Conservation (phyloP, 1,139 yeast species). For the Suhomyces ambrosiae region DNA sequence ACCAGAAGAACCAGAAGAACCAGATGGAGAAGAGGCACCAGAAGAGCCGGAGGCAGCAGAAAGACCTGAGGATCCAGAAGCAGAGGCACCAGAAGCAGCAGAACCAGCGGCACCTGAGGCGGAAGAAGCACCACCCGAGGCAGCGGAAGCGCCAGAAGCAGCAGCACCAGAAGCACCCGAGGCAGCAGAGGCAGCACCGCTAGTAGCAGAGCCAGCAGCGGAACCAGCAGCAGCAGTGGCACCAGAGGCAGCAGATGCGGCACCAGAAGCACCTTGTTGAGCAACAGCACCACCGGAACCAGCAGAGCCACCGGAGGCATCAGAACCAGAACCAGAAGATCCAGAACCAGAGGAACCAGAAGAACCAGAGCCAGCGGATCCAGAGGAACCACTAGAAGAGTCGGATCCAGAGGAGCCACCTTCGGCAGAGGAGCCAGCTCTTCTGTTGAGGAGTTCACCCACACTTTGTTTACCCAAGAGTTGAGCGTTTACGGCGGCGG, state of each 20-base stretch:
- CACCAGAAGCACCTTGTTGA: constrained; percentile 8
- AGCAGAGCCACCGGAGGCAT: constrained; percentile 11
- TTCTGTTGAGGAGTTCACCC: constrained; percentile 6
- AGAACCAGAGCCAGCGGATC: constrained; percentile 11
- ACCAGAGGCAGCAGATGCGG: constrained; percentile 31
- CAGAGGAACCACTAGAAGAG: constrained; percentile 6
- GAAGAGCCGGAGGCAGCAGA: constrained; percentile 44
- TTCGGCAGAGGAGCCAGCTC: constrained; percentile 28
- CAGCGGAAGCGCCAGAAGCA: constrained; percentile 40
- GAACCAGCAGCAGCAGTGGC: constrained; percentile 14
- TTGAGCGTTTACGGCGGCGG: constrained; percentile 18
- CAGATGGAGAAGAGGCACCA: constrained; percentile 30
- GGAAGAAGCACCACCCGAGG: constrained; percentile 44
- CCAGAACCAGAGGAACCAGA: constrained; percentile 11
- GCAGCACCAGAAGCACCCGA: constrained; percentile 44
- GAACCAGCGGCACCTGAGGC: constrained; percentile 47
- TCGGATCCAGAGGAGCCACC: constrained; percentile 11
- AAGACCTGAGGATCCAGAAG: constrained; percentile 21
- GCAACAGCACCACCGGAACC: neutral
- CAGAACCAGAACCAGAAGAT: too few relatives aligned
- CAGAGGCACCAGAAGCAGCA: constrained; percentile 41
- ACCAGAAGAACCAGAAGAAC: constrained; percentile 18
- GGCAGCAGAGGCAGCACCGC: constrained; percentile 11
- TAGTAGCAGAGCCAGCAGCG: constrained; percentile 13
- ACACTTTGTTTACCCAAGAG: constrained; percentile 6